Base-by-base conservation (phyloP, 257 asterid species). In the Plantago elongata region DNA sequence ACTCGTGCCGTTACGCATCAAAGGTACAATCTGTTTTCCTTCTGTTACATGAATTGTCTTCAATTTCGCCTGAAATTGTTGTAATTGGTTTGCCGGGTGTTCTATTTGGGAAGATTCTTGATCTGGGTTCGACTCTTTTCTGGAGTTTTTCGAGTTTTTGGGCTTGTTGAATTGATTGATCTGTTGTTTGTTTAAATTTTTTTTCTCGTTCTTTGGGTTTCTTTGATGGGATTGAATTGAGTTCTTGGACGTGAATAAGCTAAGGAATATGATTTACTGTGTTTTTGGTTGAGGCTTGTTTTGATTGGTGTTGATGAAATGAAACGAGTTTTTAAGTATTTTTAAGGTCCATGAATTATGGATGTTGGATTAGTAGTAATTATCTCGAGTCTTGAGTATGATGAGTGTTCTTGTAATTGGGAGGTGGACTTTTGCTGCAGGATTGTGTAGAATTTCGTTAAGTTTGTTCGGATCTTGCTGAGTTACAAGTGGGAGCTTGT, bases 11-110 rank as follows among this genome's bases (percentile, higher is more conserved):
- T 72, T 51, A 56, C 71, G 54, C 57, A 69, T 34, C 72, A 60
- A 43, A 84, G 88, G 91, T 84, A 81, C 70, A 43, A 59, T 69
- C 50, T 58, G 7, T 52, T 40, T 5, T 22, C 50, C 54, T 68
- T 57, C 16, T 40, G 30, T 56, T 56, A 60, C 63, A 47, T 30
- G 30, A 51, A 34, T 34, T 34, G 8, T 42, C 60, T 71, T 66
- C 55, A 42, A 52, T 22, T 22, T 22, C 27, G 27, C 27, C 27
- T 22, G 27, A 2, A 22, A n/a, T n/a, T n/a, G n/a, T n/a, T n/a
- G n/a, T n/a, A 22, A 22, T 71, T 65, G 14, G 65, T 43, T 42
- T 63, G 51, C 61, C 40, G 11, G 58, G n/a, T n/a, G n/a, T 60
- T 62, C 51, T 51, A 15, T 22, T 60, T 4, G 43, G 17, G 60